phyloP scores from a whole-genome alignment of 2,329 filamentous ascomycete genomes.

The Nothophaeocryptopus gaeumannii region DNA sequence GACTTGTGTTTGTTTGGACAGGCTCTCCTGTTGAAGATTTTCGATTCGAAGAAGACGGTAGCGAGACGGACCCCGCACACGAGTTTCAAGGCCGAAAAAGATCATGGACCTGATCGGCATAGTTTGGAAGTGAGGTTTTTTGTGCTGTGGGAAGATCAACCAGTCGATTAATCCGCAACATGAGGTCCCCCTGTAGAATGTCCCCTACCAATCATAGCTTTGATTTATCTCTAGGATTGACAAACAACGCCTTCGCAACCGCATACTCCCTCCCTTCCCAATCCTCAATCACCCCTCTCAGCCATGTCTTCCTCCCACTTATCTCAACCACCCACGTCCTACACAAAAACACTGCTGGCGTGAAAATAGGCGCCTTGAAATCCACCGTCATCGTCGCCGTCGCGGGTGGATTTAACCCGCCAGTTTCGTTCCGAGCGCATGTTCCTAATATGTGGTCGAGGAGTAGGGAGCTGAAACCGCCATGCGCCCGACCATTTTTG shows the following conservation, averaged over 20 bases:
- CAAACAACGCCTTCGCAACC: conserved; percentile 22
- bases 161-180: not conserved
- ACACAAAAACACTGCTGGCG: conserved; percentile 21
- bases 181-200: no score
- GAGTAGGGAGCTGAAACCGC: conserved; percentile 23
- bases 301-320: conserved; percentile 22
- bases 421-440: conserved; percentile 3
- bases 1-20: not conserved
- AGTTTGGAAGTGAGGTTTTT: conserved; percentile 7
- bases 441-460: conserved; percentile 23
- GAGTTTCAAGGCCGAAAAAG: not conserved
- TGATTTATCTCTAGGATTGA: conserved; percentile 1
- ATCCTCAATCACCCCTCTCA: conserved; percentile 22
- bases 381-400: conserved; percentile 26
- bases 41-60: not conserved
- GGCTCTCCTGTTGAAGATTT: conserved; percentile 4
- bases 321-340: conserved; percentile 22
- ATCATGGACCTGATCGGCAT: conserved; percentile 6
- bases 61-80: not conserved
- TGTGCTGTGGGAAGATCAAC: conserved; percentile 7
- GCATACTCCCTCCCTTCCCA: conserved; percentile 19
- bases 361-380: conserved; percentile 23
- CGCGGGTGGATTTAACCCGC: conserved; percentile 13
- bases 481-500: conserved; percentile 24
- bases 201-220: no score